Evolutionary conservation across 257 asterid genomes (phyloP), one percentile per base, ranked within the genome.

Genomic region (Salvia rosmarinus): DNA sequence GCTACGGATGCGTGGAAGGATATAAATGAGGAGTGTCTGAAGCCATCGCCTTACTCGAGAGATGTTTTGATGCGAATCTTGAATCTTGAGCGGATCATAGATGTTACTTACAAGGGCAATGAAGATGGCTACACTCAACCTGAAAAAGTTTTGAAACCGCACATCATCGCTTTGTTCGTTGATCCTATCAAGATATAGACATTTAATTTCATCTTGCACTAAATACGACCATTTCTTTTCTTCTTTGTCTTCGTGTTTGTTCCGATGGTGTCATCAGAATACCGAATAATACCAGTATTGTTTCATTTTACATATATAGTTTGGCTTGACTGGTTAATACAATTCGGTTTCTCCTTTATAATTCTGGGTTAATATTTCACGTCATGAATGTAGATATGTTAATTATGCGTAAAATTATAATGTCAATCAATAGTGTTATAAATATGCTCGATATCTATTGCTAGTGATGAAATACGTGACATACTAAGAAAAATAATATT

Each of bases 1-100:
- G 74, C 59, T 1, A 43, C 35, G 19, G 14, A 63, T 28, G 78
- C 75, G 2, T 75, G 80, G 78, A 75, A 75, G 40, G 78, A 75
- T 64, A 71, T 71, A 2, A 79, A 75, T 32, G 69, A 59, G 61
- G 83, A 65, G 43, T 46, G 69, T 1, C 42, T 75, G 0, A 59
- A 4, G 43, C 58, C 39, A 3, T 44, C 16, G 3, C 16, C 30
- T 6, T 14, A 28, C 6, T 46, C 30, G 3, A 64, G 54, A 19
- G 42, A 64, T 0, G 25, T 64, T 9, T 23, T 43, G 21, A 44
- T 40, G 16, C 9, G 14, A 6, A 28, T 64, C n/a, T 19, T 64
- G 11, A 43, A 64, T 44, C 35, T 43, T 12, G 51, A 64, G 6
- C 70, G 70, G 9, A 44, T 44, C 7, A 28, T 64, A 6, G 70